Percentiles rank a stretch among this genome's conserved stretches.
Conservation (phyloP, 2,329 filamentous ascomycete species). For the Fusarium longipes region DNA sequence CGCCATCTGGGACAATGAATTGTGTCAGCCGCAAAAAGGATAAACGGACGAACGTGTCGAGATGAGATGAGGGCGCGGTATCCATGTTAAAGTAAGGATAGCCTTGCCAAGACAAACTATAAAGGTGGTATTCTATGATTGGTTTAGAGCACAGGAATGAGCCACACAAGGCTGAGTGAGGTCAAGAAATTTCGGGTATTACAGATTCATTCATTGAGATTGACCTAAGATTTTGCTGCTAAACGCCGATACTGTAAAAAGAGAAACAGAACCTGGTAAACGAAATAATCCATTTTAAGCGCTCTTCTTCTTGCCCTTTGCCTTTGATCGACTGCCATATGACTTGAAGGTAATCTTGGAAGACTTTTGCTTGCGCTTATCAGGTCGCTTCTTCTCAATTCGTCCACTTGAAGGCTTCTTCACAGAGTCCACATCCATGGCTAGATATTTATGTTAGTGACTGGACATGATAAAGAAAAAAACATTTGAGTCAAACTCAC, state of each 20-base stretch:
- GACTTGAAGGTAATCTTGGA: constrained; percentile 70
- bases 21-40: constrained; percentile 28
- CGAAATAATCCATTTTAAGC: constrained; percentile 5
- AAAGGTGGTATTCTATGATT: constrained; percentile 42
- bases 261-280: constrained; percentile 30
- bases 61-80: constrained; percentile 33
- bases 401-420: constrained; percentile 56
- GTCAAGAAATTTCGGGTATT: constrained; percentile 42
- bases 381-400: constrained; percentile 62
- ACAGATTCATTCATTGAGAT: constrained; percentile 42
- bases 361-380: constrained; percentile 68
- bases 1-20: constrained; percentile 34
- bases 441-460: constrained; percentile 43
- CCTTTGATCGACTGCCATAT: constrained; percentile 63
- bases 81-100: constrained; percentile 18
- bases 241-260: constrained; percentile 29
- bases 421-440: constrained; percentile 68
- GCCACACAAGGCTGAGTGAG: constrained; percentile 46
- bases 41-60: constrained; percentile 41
- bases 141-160: constrained; percentile 22
- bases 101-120: constrained; percentile 43
- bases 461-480: constrained; percentile 5
- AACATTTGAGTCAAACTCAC: constrained; percentile 31
- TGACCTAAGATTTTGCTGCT: constrained; percentile 46
- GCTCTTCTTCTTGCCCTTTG: constrained; percentile 59